These are phyloP conservation scores for Calcarisporium arbuscula DNA, from an alignment of 2,329 filamentous ascomycete species.

Conservation along the genomic window DNA sequence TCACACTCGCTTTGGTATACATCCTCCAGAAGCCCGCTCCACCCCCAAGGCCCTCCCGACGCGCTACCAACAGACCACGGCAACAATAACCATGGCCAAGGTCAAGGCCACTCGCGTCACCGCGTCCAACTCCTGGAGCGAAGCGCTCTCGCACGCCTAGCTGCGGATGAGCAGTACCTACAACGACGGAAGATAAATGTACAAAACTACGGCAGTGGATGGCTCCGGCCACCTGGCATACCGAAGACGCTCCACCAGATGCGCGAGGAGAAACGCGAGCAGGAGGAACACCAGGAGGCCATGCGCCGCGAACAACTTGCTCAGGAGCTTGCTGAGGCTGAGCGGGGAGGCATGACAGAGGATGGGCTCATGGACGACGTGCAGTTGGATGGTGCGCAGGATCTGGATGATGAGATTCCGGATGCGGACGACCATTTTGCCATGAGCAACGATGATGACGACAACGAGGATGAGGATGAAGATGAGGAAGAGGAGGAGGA, in stretches of 20 bases:
- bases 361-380: constrained; percentile 46
- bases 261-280: constrained; percentile 82
- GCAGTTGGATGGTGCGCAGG: constrained; percentile 49
- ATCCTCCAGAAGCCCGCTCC: constrained; percentile 48
- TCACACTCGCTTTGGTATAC: constrained; percentile 70
- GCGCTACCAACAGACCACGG: constrained; percentile 21
- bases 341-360: constrained; percentile 33
- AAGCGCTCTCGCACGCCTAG: constrained; percentile 61
- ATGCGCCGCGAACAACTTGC: constrained; percentile 64
- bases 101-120: constrained; percentile 28
- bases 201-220: constrained; percentile 77
- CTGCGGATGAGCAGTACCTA: constrained; percentile 70
- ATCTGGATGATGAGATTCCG: constrained; percentile 69
- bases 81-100: constrained; percentile 22
- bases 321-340: constrained; percentile 67
- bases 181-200: constrained; percentile 74
- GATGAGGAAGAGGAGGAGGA: constrained; percentile 37
- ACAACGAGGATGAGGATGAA: constrained; percentile 34
- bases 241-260: constrained; percentile 85
- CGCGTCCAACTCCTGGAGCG: constrained; percentile 44
- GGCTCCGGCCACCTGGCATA: constrained; percentile 86
- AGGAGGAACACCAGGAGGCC: constrained; percentile 75
- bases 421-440: constrained; percentile 55
- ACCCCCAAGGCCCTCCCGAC: constrained; percentile 27
- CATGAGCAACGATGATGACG: constrained; percentile 37